Conservation (phyloP, 2,329 filamentous ascomycete genomes). For the Neodidymelliopsis sp. region DNA sequence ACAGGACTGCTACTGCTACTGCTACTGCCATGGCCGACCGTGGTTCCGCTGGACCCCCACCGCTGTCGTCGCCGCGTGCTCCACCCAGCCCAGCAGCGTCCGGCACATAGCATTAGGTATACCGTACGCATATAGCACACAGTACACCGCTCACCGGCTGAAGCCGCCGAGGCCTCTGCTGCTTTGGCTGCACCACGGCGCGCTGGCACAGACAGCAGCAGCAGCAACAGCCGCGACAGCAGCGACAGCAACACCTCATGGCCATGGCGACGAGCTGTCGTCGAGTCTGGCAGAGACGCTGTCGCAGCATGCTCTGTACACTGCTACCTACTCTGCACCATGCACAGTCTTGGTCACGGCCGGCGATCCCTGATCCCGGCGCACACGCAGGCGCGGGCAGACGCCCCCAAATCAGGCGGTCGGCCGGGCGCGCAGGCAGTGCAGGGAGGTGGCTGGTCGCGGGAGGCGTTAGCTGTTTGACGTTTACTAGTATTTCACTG, state of each 20-base stretch:
- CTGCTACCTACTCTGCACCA: background rate
- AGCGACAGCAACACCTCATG: background rate
- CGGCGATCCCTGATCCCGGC: slow-evolving; percentile 40
- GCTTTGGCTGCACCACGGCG: slow-evolving; percentile 10
- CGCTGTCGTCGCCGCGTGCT: slow-evolving; percentile 29
- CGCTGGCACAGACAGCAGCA: too few relatives aligned
- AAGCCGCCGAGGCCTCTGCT: too few relatives aligned
- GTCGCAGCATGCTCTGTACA: background rate
- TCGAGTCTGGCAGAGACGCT: background rate
- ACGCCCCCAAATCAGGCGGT: slow-evolving; percentile 36
- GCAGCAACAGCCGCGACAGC: background rate
- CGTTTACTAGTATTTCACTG: slow-evolving; percentile 51
- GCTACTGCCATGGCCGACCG: background rate
- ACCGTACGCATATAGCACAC: too few relatives aligned
- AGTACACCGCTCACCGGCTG: too few relatives aligned
- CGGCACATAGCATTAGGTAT: too few relatives aligned
- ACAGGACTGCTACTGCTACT: background rate
- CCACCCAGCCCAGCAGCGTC: slow-evolving; percentile 21
- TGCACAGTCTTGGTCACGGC: slow-evolving; percentile 18
- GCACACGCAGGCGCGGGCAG: slow-evolving; percentile 36
- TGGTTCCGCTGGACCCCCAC: slow-evolving; percentile 3
- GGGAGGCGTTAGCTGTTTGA: slow-evolving; percentile 48
- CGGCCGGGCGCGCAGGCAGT: slow-evolving; percentile 40
- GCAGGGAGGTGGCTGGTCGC: slow-evolving; percentile 37
- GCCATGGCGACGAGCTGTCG: slow-evolving; percentile 4